phyloP scores from a whole-genome alignment of 805 yeast species.

The Lachancea mirantina region DNA sequence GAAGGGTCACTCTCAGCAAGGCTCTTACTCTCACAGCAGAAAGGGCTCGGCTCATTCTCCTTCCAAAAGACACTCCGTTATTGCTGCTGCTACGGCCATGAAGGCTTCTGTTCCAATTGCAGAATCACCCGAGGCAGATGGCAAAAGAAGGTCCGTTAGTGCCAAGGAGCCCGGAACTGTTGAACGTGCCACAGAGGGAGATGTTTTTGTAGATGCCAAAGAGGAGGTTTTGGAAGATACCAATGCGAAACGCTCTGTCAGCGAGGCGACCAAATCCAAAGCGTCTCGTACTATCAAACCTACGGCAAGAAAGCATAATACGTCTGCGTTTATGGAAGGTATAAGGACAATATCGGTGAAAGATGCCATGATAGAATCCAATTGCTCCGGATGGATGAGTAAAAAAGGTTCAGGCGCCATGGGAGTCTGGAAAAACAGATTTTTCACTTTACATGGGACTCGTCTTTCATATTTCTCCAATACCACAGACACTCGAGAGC shows the following conservation, averaged over 20 bases:
- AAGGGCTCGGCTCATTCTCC: slow-evolving; percentile 16
- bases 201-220: slow-evolving; percentile 20
- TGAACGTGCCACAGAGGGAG: slow-evolving; percentile 11
- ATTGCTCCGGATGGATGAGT: slow-evolving; percentile 90
- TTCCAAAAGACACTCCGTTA: slow-evolving; percentile 9
- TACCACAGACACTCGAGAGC: slow-evolving; percentile 72
- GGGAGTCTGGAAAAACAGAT: slow-evolving; percentile 87
- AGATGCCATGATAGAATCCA: slow-evolving; percentile 70
- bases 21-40: slow-evolving; percentile 13
- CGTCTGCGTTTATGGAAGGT: slow-evolving; percentile 85
- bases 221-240: slow-evolving; percentile 17
- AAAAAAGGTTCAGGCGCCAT: slow-evolving; percentile 79
- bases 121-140: slow-evolving; percentile 11
- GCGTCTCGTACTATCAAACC: slow-evolving; percentile 47
- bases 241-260: slow-evolving; percentile 36
- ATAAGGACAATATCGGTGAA: slow-evolving; percentile 67
- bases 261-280: slow-evolving; percentile 46
- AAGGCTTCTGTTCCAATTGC: slow-evolving; percentile 1
- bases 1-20: slow-evolving; percentile 6
- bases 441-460: slow-evolving; percentile 84
- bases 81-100: slow-evolving; percentile 3
- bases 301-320: slow-evolving; percentile 45
- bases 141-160: slow-evolving; percentile 45
- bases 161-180: slow-evolving; percentile 35
- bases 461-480: slow-evolving; percentile 81